These are phyloP conservation scores for Clarireedia sp. DNA, from an alignment of 2,329 filamentous ascomycete genomes.

Conservation along the genomic window DNA sequence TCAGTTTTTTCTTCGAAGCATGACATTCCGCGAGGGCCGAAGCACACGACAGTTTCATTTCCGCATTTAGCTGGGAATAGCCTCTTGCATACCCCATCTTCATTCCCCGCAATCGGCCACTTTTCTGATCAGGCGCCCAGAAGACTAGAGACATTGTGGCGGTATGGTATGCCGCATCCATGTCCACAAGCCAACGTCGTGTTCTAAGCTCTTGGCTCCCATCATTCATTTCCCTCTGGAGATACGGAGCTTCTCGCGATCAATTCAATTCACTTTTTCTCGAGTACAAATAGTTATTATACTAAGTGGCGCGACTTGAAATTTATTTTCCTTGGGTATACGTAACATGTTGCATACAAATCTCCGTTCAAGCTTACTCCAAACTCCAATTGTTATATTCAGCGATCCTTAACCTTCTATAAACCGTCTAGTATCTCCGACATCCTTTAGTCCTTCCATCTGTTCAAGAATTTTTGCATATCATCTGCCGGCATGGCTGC, in stretches of 20 bases:
- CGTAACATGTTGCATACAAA: conserved; percentile 1
- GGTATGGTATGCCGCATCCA: background rate
- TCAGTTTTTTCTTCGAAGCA: background rate
- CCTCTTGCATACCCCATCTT: background rate
- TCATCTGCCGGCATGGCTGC: conserved; percentile 28
- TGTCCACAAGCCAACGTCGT: background rate
- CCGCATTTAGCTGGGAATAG: background rate
- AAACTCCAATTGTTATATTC: conserved; percentile 5
- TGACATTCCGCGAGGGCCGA: background rate
- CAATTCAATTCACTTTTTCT: too few species aligned
- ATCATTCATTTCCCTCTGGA: background rate
- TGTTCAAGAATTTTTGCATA: conserved; percentile 31
- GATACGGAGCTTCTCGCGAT: background rate
- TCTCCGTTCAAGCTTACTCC: conserved; percentile 1
- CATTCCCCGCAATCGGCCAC: background rate
- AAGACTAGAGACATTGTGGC: background rate
- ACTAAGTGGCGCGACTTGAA: background rate
- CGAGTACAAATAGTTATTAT: background rate
- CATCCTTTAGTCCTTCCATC: conserved; percentile 31
- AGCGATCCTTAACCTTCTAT: background rate
- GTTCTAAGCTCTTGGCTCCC: background rate
- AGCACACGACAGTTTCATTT: background rate
- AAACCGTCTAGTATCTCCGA: background rate
- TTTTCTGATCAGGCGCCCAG: background rate
- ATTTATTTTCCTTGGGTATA: conserved; percentile 8